Conservation (phyloP, 1,139 yeast species). For the Candida sanyaensis region DNA sequence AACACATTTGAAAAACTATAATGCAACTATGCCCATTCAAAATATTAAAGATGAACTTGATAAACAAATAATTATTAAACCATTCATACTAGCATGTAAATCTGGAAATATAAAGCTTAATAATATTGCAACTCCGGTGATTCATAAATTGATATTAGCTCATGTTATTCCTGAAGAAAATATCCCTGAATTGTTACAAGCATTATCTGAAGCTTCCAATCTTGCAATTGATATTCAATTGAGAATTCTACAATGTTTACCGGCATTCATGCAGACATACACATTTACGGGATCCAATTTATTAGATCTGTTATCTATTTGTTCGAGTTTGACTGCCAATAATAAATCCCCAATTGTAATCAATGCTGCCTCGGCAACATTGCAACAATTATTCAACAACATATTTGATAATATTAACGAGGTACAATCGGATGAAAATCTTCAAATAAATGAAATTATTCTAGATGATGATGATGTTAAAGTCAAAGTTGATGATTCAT, state of each 20-base stretch:
- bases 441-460: slow-evolving; percentile 26
- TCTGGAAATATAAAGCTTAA: slow-evolving; percentile 75
- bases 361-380: slow-evolving; percentile 93
- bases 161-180: slow-evolving; percentile 52
- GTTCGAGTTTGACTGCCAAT: slow-evolving; percentile 69
- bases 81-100: slow-evolving; percentile 73
- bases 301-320: slow-evolving; percentile 62
- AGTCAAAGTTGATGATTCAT: slow-evolving; percentile 48
- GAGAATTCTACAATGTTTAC: slow-evolving; percentile 83
- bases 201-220: slow-evolving; percentile 73
- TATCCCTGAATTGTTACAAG: slow-evolving; percentile 57
- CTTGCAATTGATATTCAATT: slow-evolving; percentile 82
- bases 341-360: slow-evolving; percentile 75
- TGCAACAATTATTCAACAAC: slow-evolving; percentile 78
- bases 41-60: slow-evolving; percentile 29
- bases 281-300: slow-evolving; percentile 60
- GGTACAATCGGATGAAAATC: slow-evolving; percentile 8
- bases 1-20: slow-evolving; percentile 41
- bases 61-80: slow-evolving; percentile 58
- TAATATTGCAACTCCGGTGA: slow-evolving; percentile 67
- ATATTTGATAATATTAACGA: slow-evolving; percentile 66
- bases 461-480: slow-evolving; percentile 48
- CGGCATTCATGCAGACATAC: slow-evolving; percentile 70
- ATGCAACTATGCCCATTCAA: slow-evolving; percentile 17
- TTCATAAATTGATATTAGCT: slow-evolving; percentile 57